phyloP scores from a whole-genome alignment of 2,329 filamentous ascomycete genomes.

The Fusarium sarcochroum region DNA sequence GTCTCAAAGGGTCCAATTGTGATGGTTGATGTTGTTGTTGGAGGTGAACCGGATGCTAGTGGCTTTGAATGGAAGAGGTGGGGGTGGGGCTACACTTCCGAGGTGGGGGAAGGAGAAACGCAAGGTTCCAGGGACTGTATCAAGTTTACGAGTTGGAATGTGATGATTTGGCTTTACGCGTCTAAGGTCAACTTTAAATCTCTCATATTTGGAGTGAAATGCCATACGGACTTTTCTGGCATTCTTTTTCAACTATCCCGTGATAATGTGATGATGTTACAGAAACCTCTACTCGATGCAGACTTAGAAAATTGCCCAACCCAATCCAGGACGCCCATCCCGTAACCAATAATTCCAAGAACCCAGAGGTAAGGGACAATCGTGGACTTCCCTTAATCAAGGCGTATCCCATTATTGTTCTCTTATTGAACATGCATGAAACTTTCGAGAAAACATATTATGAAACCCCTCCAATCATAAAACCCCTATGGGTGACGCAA shows the following conservation, averaged over 20 bases:
- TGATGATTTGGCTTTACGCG: slow-evolving; percentile 11
- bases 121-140: background rate
- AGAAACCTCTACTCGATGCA: slow-evolving; percentile 38
- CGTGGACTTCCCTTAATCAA: slow-evolving; percentile 2
- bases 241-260: slow-evolving; percentile 16
- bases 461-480: slow-evolving; percentile 29
- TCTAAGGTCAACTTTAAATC: background rate
- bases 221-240: slow-evolving; percentile 1
- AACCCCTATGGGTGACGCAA: slow-evolving; percentile 9
- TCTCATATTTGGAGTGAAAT: background rate
- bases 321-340: slow-evolving; percentile 41
- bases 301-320: slow-evolving; percentile 41
- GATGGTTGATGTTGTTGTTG: slow-evolving; percentile 14
- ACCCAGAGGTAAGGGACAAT: slow-evolving; percentile 26
- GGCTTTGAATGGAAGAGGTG: slow-evolving; percentile 28
- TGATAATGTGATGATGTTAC: slow-evolving; percentile 32
- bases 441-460: slow-evolving; percentile 11
- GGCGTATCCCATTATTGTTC: slow-evolving; percentile 11
- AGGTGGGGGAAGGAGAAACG: slow-evolving; percentile 28
- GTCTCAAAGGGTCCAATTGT: background rate
- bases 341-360: slow-evolving; percentile 37
- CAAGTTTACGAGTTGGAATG: slow-evolving; percentile 11
- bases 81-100: slow-evolving; percentile 41
- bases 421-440: slow-evolving; percentile 9
- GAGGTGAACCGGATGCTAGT: slow-evolving; percentile 29